A percentile compares a stretch with the other conserved stretches of the same genome.
Conservation (phyloP, 352 stramenopile species). For the Globisporangium alternatum region DNA sequence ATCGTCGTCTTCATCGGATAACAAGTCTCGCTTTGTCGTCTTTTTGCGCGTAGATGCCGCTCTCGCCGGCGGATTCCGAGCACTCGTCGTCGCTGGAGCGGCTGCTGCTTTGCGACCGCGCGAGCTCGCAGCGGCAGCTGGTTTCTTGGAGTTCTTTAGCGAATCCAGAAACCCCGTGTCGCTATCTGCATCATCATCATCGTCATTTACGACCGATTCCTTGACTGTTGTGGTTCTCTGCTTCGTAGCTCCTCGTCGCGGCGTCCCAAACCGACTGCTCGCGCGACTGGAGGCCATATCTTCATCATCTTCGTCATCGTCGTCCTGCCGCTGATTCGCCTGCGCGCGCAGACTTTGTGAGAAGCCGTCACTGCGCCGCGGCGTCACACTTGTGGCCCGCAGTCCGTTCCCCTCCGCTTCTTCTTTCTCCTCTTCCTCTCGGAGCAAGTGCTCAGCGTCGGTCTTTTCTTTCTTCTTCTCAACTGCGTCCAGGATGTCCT, state of each 20-base stretch:
- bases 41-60: constrained; percentile 17
- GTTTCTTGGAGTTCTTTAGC: constrained; percentile 1
- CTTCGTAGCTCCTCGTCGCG: constrained; percentile 10
- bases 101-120: constrained; percentile 23
- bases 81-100: background rate
- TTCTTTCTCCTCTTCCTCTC: constrained; percentile 47
- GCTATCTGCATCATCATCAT: constrained; percentile 20
- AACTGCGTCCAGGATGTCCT: constrained; percentile 64
- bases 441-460: constrained; percentile 48
- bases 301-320: constrained; percentile 18
- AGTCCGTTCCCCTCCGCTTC: constrained; percentile 4
- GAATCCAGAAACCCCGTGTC: constrained; percentile 10
- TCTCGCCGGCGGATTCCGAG: constrained; percentile 12
- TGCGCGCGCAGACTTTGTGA: constrained; percentile 25
- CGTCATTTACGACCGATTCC: constrained; percentile 12
- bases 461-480: constrained; percentile 63
- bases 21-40: constrained; percentile 23
- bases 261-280: constrained; percentile 26
- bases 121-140: constrained; percentile 11
- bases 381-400: constrained; percentile 1
- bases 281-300: constrained; percentile 24
- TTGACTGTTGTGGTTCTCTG: background rate
- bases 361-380: constrained; percentile 15
- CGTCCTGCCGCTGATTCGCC: background rate
- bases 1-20: constrained; percentile 38